Conservation (phyloP, 768 basidiomycete genomes). For the Fistulinella prunicolor region DNA sequence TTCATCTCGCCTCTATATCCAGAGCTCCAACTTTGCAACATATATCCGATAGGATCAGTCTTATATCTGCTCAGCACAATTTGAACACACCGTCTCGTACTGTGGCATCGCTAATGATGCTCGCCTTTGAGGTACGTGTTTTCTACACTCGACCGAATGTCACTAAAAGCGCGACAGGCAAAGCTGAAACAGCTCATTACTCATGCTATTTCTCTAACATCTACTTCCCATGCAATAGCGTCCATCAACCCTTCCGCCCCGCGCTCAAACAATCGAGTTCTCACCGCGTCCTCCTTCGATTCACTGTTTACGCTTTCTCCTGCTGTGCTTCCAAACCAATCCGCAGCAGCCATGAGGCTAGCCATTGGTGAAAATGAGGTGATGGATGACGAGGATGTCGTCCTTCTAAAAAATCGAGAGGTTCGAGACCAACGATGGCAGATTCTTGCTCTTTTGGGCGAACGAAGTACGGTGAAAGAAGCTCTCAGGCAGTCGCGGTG, state of each 20-base stretch:
- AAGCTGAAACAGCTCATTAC: conserved; percentile 83
- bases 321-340: conserved; percentile 73
- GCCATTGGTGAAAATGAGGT: conserved; percentile 52
- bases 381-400: conserved; percentile 45
- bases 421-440: conserved; percentile 73
- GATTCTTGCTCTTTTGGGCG: conserved; percentile 67
- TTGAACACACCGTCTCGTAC: conserved; percentile 55
- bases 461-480: conserved; percentile 71
- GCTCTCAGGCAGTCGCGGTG: conserved; percentile 41
- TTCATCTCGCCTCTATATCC: conserved; percentile 73
- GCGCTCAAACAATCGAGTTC: conserved; percentile 41
- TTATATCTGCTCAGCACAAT: conserved; percentile 78
- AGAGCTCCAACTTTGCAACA: conserved; percentile 74
- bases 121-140: conserved; percentile 69
- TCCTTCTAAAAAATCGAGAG: conserved; percentile 59
- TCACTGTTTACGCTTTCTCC: conserved; percentile 76
- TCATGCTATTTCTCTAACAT: conserved; percentile 73
- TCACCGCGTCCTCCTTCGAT: conserved; percentile 70
- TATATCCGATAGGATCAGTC: conserved; percentile 74
- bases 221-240: conserved; percentile 70
- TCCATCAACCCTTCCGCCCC: conserved; percentile 63
- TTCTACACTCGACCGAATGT: background rate
- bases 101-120: conserved; percentile 67
- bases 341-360: conserved; percentile 73
- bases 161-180: conserved; percentile 42